phyloP scores from a whole-genome alignment of 495 filamentous ascomycete species.

The Penicillium salamii region DNA sequence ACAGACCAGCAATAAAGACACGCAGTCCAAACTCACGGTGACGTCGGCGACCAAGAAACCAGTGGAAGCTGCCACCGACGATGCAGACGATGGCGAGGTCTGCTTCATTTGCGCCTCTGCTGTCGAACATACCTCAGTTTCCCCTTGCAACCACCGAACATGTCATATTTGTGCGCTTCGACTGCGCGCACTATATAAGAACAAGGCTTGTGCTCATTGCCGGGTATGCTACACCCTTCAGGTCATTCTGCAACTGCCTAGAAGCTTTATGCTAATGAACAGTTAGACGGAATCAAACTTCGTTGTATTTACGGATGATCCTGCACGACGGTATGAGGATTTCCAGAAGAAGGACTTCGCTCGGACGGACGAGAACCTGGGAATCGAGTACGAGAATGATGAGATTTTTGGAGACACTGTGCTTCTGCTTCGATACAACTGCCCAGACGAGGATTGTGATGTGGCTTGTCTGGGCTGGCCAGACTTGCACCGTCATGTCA shows the following conservation, averaged over 20 bases:
- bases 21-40: slow-evolving; percentile 8
- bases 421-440: slow-evolving; percentile 90
- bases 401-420: slow-evolving; percentile 87
- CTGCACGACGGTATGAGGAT: slow-evolving; percentile 76
- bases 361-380: slow-evolving; percentile 74
- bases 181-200: slow-evolving; percentile 90
- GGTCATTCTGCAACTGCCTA: neutral
- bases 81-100: slow-evolving; percentile 69
- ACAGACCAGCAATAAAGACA: slow-evolving; percentile 10
- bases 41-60: slow-evolving; percentile 20
- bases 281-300: slow-evolving; percentile 69
- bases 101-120: slow-evolving; percentile 96
- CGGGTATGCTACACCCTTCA: slow-evolving; percentile 55
- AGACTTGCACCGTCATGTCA: slow-evolving; percentile 89
- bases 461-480: slow-evolving; percentile 91
- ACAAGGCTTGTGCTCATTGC: slow-evolving; percentile 91
- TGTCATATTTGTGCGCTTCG: slow-evolving; percentile 94
- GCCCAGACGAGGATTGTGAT: slow-evolving; percentile 80
- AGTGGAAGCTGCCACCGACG: slow-evolving; percentile 33
- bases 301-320: slow-evolving; percentile 89
- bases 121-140: slow-evolving; percentile 77
- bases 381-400: slow-evolving; percentile 82
- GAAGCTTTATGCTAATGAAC: neutral
- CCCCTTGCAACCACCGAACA: slow-evolving; percentile 91
- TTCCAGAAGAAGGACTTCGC: slow-evolving; percentile 70